phyloP scores from a whole-genome alignment of 2,329 filamentous ascomycete species.

The Scopulariopsis brevicaulis region DNA sequence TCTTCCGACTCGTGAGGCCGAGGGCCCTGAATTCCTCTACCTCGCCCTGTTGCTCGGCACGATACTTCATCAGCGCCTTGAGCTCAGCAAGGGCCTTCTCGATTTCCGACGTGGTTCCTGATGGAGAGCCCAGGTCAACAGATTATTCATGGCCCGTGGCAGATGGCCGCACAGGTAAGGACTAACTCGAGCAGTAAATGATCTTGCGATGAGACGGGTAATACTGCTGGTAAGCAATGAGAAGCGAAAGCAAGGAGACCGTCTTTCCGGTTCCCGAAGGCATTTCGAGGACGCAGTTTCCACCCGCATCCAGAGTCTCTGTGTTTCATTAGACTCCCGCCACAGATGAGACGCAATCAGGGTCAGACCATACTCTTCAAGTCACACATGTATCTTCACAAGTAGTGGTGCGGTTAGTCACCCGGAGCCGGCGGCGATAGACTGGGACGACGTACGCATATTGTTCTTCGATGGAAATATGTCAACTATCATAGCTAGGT shows the following conservation, averaged over 20 bases:
- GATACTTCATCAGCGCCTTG: constrained; percentile 90
- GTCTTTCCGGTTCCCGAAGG: constrained; percentile 98
- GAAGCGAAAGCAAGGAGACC: constrained; percentile 85
- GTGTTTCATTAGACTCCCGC: neutral
- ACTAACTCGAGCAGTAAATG: constrained; percentile 85
- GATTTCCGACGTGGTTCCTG: constrained; percentile 95
- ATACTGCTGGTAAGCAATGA: constrained; percentile 91
- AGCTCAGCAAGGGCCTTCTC: constrained; percentile 92
- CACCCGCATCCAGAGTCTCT: constrained; percentile 81
- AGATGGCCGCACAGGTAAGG: neutral
- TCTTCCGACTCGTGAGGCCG: constrained; percentile 92
- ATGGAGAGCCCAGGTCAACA: neutral
- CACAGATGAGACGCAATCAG: neutral
- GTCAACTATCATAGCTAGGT: constrained; percentile 47
- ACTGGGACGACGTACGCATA: constrained; percentile 32
- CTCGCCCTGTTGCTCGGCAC: constrained; percentile 75
- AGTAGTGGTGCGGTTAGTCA: constrained; percentile 10
- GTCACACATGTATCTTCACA: constrained; percentile 39
- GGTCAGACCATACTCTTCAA: constrained; percentile 32
- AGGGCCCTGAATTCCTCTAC: constrained; percentile 89
- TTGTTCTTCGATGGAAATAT: constrained; percentile 34
- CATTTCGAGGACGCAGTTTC: constrained; percentile 97
- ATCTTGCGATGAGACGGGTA: constrained; percentile 90
- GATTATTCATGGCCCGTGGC: neutral
- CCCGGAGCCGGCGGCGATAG: constrained; percentile 4